Evolutionary conservation across 2,329 filamentous ascomycete genomes (phyloP), one percentile per base, ranked within the genome.

Genomic region (Beauveria brongniartii): DNA sequence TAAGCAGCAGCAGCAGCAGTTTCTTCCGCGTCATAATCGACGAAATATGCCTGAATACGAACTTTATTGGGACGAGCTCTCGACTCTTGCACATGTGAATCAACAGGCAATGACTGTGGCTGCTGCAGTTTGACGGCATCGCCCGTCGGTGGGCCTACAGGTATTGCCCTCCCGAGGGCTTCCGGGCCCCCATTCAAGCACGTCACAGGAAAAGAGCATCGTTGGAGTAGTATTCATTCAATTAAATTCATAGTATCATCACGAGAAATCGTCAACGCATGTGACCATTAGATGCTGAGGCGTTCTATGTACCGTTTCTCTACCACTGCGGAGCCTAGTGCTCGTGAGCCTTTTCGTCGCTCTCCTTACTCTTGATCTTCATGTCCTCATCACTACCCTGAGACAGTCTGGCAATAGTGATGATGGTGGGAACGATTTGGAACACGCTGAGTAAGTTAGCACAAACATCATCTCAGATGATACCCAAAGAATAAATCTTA

Each of bases 391-490:
- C 57, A 30, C 40, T 60, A 16, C 48, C 57, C 57, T 60, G 57
- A 16, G 41, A 37, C 41, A 60, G 22, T 41, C 50, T 47, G 34
- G 57, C 57, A 22, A 60, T 54, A 43, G 43, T 37, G 18, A 60
- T 60, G 30, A 60, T 44, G 37, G 57, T 60, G n/a, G 57, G 57
- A 2, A 54, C 50, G 28, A 60, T 60, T 54, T 60, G 57, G 50
- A 60, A 60, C 16, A 60, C 28, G 16, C 57, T 60, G 16, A 28
- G 16, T 28, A 8, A 16, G 30, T 53, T 54, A 54, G 22, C 10
- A 16, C 26, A 5, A 4, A 18, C 20, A 24, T 18, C 5, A 16
- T 30, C 16, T n/a, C 14, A 10, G 20, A 26, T 6, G 4, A 28
- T 24, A 10, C 14, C 30, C 5, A 34, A n/a, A 40, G 14, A 26